Evolutionary conservation across 371 early-diverging fungal species (phyloP).

Genomic region (Mucor lusitanicus): DNA sequence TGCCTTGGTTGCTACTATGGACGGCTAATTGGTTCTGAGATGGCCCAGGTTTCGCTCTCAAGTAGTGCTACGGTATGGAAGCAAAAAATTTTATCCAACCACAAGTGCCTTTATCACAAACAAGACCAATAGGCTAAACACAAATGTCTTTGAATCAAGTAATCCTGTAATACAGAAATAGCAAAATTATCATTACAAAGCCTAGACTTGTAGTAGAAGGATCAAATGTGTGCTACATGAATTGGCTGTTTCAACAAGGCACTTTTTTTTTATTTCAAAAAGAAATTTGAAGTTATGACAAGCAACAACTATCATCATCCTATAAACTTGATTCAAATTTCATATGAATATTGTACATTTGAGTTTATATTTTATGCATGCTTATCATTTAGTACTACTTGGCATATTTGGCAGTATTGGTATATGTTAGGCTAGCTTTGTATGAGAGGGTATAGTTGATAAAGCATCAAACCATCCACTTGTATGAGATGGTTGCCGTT

Average conservation of each 20-base stretch:
- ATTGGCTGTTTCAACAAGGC: background rate
- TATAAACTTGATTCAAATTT: background rate
- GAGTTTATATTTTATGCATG: background rate
- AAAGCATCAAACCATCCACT: too few species aligned
- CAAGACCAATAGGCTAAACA: background rate
- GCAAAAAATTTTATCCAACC: constrained; percentile 4
- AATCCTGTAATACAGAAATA: background rate
- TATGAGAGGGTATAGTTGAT: too few species aligned
- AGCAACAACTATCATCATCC: too few species aligned
- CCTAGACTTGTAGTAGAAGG: background rate
- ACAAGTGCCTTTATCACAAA: background rate
- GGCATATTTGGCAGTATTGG: background rate
- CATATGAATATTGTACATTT: background rate
- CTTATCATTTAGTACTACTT: background rate
- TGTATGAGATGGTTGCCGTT: too few species aligned
- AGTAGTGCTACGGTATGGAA: background rate
- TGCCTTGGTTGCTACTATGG: too few species aligned
- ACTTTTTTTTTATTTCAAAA: background rate
- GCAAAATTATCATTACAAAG: background rate
- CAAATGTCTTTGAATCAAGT: background rate
- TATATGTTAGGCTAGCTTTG: too few species aligned
- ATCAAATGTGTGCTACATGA: background rate
- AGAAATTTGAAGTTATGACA: too few species aligned
- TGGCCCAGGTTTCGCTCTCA: background rate
- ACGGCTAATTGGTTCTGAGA: background rate